Percentiles rank a stretch among this genome's conserved stretches.
These are phyloP conservation scores for Nepenthes gracilis DNA, from an alignment of 148 eudicot species.

Conservation along the genomic window DNA sequence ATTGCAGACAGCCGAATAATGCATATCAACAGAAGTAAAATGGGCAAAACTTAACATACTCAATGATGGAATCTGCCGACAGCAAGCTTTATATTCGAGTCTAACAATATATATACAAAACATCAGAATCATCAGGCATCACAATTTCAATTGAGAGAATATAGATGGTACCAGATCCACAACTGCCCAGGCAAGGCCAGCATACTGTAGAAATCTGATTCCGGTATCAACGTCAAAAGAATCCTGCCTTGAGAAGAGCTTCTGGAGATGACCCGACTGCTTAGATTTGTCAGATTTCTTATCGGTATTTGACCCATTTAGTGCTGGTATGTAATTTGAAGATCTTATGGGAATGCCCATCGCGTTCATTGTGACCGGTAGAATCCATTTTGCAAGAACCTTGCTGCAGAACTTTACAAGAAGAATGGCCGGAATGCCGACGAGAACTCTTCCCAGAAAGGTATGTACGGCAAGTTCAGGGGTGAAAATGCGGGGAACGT, in stretches of 20 bases:
- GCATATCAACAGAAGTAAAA: too few relatives aligned
- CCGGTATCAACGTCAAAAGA: constrained; percentile 90
- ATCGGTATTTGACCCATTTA: constrained; percentile 26
- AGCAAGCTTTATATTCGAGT: too few relatives aligned
- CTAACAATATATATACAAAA: too few relatives aligned
- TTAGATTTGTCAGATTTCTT: constrained; percentile 26
- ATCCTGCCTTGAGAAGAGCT: constrained; percentile 37
- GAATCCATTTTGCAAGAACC: constrained; percentile 81
- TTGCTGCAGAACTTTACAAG: constrained; percentile 90
- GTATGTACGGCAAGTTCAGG: constrained; percentile 42
- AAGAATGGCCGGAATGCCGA: constrained; percentile 86
- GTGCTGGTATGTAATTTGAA: constrained; percentile 49
- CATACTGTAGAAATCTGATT: constrained; percentile 82
- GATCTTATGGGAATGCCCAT: constrained; percentile 82
- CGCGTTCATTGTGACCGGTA: constrained; percentile 60
- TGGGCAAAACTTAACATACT: too few relatives aligned
- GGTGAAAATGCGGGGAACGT: constrained; percentile 59
- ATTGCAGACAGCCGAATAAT: too few relatives aligned
- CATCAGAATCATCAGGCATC: constrained; percentile 14
- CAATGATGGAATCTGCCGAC: too few relatives aligned
- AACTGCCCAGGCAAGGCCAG: constrained; percentile 96
- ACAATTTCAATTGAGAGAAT: constrained; percentile 57
- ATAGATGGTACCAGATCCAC: constrained; percentile 94
- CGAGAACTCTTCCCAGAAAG: constrained; percentile 54
- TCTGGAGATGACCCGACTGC: constrained; percentile 55